Base-by-base conservation (phyloP, 768 basidiomycete genomes). In the Pseudohyphozyma bogoriensis region DNA sequence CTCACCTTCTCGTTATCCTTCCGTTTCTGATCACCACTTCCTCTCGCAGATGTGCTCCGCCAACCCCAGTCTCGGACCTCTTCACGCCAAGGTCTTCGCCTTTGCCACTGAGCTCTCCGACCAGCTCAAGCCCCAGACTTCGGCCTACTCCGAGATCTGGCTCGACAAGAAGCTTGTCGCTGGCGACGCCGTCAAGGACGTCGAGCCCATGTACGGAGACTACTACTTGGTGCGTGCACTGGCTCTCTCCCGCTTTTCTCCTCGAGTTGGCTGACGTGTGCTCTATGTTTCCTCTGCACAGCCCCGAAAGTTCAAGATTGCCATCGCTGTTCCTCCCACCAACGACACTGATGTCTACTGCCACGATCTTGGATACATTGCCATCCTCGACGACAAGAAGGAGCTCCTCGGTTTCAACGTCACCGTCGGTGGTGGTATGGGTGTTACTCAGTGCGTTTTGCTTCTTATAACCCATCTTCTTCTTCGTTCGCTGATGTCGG, bases 111-210 rank as follows among this genome's bases (percentile, higher is more conserved):
- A 78, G 59, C 81, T 92, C 70, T 91, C 89, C 75, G 82, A 84
- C 62, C 85, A 87, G 70, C 81, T 99, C 44, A 79, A 95, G 36
- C 95, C 95, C 26, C 80, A 83, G 47, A 96, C 92, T 7, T 83
- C 83, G 6, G 95, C 95, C 8, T 97, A 99, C 73, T 89, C 96
- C 72, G 95, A 99, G 75, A 97, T 99, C 64, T 99, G 93, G 93
- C 79, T 97, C 45, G 91, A 97, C 77, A 92, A 95, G 78, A 95
- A 95, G 78, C 76, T 90, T 68, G 86, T 99, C 53, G 89, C 86
- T 6, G 95, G 93, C 22, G 91, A 90, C 37, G 90, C 91, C 8
- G 75, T 95, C 62, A 87, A 91, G 72, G 91, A 95, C 74, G 58
- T 61, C 49, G 95, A 99, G 75, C 95, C 95, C 3, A 75, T 96